Conservation (phyloP, 352 stramenopile species). For the Pythium aristosporum region DNA sequence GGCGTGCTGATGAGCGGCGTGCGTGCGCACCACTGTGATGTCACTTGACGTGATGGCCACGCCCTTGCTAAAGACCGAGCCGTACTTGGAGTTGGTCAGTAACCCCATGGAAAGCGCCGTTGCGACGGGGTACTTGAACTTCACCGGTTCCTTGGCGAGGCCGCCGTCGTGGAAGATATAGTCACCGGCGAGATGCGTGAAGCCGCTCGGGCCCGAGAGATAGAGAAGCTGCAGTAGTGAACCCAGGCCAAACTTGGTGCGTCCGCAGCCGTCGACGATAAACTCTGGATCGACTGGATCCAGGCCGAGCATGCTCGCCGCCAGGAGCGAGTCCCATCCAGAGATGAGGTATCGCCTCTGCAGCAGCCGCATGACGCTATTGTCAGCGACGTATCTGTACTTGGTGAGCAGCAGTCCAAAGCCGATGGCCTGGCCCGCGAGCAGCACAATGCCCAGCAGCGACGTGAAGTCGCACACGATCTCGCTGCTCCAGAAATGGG, state of each 20-base stretch:
- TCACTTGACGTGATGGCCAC: background rate
- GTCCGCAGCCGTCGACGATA: conserved; percentile 21
- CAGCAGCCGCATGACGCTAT: conserved; percentile 43
- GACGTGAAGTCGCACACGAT: conserved; percentile 49
- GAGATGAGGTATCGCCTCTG: conserved; percentile 51
- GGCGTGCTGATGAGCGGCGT: background rate
- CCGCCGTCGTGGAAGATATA: conserved; percentile 52
- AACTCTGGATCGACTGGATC: conserved; percentile 35
- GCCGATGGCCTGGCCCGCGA: conserved; percentile 29
- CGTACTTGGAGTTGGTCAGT: conserved; percentile 7
- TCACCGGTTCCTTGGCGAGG: conserved; percentile 32
- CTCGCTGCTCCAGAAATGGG: conserved; percentile 53
- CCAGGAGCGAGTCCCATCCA: conserved; percentile 46
- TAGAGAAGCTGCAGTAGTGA: conserved; percentile 50
- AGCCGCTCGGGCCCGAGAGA: conserved; percentile 45
- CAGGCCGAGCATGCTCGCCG: conserved; percentile 43
- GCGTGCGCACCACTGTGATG: background rate
- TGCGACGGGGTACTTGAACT: conserved; percentile 36
- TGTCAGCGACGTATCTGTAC: conserved; percentile 42
- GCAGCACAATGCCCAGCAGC: conserved; percentile 36
- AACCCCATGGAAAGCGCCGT: conserved; percentile 41
- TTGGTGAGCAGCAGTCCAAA: conserved; percentile 32
- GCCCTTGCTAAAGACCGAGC: background rate
- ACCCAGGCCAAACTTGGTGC: conserved; percentile 40
- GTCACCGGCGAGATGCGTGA: conserved; percentile 44